These are phyloP conservation scores for Sesbania bispinosa DNA, from an alignment of 306 rosid genomes.

Conservation along the genomic window DNA sequence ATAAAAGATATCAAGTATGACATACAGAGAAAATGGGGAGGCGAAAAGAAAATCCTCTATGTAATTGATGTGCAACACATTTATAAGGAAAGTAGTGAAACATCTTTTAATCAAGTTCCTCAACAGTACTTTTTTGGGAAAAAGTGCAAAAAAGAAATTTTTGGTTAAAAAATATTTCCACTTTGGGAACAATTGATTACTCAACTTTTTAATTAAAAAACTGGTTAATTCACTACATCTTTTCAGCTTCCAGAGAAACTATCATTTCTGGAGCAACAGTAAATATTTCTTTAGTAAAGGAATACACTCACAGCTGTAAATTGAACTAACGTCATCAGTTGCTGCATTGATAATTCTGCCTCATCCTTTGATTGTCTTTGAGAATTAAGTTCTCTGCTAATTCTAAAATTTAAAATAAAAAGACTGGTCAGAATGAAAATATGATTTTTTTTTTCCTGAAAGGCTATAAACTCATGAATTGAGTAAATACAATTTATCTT, in stretches of 20 bases:
- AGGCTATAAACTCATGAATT: slow-evolving; percentile 12
- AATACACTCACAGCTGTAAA: slow-evolving; percentile 71
- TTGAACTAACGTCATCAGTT: slow-evolving; percentile 66
- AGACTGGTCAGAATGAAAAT: slow-evolving; percentile 15
- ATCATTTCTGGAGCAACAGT: slow-evolving; percentile 9
- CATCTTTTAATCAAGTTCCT: too few relatives aligned
- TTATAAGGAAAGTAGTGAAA: too few relatives aligned
- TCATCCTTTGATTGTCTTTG: slow-evolving; percentile 59
- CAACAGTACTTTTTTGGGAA: too few relatives aligned
- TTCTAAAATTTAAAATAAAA: slow-evolving; percentile 41
- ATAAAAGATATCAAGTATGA: too few relatives aligned
- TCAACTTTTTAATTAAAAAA: too few relatives aligned
- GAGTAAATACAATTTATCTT: slow-evolving; percentile 35
- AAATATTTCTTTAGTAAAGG: slow-evolving; percentile 15
- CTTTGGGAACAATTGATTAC: too few relatives aligned
- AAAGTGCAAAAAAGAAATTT: too few relatives aligned
- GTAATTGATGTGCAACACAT: too few relatives aligned
- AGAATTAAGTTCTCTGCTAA: slow-evolving; percentile 53
- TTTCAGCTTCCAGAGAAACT: slow-evolving; percentile 10
- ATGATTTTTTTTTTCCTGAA: neutral
- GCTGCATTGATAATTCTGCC: slow-evolving; percentile 57
- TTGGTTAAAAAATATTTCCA: too few relatives aligned
- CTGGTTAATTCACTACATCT: too few relatives aligned
- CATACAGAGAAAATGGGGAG: too few relatives aligned
- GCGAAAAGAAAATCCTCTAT: too few relatives aligned